These are phyloP conservation scores for Globisporangium cederbergense DNA, from an alignment of 352 stramenopile genomes.

Conservation along the genomic window DNA sequence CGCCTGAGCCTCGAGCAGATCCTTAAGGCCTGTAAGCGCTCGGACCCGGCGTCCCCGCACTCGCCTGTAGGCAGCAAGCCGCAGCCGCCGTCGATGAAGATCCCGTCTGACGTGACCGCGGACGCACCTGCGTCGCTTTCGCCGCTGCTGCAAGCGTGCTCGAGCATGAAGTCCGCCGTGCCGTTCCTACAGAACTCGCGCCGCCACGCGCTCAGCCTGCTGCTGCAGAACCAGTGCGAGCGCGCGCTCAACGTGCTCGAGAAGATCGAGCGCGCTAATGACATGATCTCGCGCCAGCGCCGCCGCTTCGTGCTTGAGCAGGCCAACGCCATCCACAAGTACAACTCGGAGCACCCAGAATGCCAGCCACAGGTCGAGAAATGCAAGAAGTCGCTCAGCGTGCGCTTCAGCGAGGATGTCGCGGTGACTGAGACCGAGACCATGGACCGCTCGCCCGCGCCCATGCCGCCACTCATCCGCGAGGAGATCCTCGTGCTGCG, in stretches of 20 bases:
- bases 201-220: conserved; percentile 61
- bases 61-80: conserved; percentile 22
- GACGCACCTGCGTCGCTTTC: conserved; percentile 13
- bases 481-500: conserved; percentile 80
- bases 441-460: conserved; percentile 52
- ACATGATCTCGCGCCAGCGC: conserved; percentile 70
- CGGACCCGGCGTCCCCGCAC: conserved; percentile 44
- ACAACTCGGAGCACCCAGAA: conserved; percentile 19
- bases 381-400: conserved; percentile 24
- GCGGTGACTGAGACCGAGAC: conserved; percentile 33
- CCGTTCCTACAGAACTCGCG: conserved; percentile 76
- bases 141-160: conserved; percentile 47
- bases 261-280: conserved; percentile 79
- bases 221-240: conserved; percentile 74
- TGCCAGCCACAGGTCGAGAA: conserved; percentile 1
- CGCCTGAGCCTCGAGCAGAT: conserved; percentile 44
- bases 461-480: conserved; percentile 62
- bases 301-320: conserved; percentile 57
- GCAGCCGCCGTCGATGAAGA: conserved; percentile 17
- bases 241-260: conserved; percentile 68
- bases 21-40: conserved; percentile 64
- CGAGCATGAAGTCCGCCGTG: conserved; percentile 65
- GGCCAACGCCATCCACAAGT: conserved; percentile 41
- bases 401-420: conserved; percentile 65
- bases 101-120: conserved; percentile 7